Percentiles rank a stretch among this genome's conserved stretches.
phyloP scores from a whole-genome alignment of 2,329 filamentous ascomycete genomes.

The Aspergillus sp. region DNA sequence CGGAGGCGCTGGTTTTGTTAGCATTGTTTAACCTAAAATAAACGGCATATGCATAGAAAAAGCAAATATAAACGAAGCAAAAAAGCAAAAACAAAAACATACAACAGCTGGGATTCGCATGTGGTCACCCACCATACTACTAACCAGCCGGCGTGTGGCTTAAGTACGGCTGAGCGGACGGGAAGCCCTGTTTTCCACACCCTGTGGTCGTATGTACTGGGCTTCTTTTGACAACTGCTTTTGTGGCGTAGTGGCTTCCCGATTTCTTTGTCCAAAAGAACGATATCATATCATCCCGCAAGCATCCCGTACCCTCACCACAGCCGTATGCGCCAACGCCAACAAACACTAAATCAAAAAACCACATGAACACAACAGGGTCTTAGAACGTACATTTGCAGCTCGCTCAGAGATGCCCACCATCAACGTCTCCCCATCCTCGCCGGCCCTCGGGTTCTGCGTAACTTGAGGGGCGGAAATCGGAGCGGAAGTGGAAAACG shows the following conservation, averaged over 20 bases:
- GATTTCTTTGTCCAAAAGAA: neutral
- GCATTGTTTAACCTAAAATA: neutral
- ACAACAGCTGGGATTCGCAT: conserved; percentile 47
- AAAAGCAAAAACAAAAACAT: conserved; percentile 34
- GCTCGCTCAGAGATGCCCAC: conserved; percentile 83
- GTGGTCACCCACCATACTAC: conserved; percentile 50
- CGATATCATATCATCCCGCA: neutral
- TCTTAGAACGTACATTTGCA: conserved; percentile 61
- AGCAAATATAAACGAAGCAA: conserved; percentile 9
- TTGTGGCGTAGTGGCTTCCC: conserved; percentile 12
- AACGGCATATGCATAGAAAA: conserved; percentile 1
- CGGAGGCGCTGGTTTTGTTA: conserved; percentile 58
- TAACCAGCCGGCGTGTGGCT: conserved; percentile 47
- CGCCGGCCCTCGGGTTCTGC: conserved; percentile 73
- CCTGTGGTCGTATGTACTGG: conserved; percentile 45
- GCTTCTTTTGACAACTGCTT: neutral
- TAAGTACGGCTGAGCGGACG: conserved; percentile 49
- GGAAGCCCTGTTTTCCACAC: conserved; percentile 49
- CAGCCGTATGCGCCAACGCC: neutral
- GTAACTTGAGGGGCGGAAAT: conserved; percentile 44
- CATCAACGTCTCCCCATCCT: conserved; percentile 79
- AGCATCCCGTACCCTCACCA: conserved; percentile 2
- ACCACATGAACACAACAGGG: neutral
- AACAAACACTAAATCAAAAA: neutral
- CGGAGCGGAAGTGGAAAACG: conserved; percentile 37